phyloP scores from a whole-genome alignment of 768 basidiomycete genomes.

The Myochromella boudieri region DNA sequence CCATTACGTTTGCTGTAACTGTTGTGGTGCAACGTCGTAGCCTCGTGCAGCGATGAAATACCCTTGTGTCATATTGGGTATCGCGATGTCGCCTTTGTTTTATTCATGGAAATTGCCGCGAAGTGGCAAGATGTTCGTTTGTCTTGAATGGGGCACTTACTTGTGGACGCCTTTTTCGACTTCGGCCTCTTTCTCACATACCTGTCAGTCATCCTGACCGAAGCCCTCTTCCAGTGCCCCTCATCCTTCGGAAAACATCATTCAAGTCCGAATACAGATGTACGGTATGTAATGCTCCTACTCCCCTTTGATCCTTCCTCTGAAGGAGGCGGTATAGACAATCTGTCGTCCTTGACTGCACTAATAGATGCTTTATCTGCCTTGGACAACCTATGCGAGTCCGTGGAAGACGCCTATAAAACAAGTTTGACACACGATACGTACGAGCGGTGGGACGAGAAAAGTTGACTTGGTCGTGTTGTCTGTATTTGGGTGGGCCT shows the following conservation, averaged over 20 bases:
- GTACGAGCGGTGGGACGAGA: constrained; percentile 72
- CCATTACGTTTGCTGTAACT: neutral
- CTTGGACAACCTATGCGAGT: constrained; percentile 73
- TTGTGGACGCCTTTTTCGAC: neutral
- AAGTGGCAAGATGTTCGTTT: too few relatives aligned
- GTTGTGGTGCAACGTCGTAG: neutral
- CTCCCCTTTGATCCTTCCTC: neutral
- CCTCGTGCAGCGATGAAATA: neutral
- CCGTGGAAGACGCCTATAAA: constrained; percentile 69
- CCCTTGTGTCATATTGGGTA: neutral
- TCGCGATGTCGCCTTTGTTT: constrained; percentile 5
- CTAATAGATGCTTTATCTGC: constrained; percentile 74
- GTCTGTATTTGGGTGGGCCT: neutral
- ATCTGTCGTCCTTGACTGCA: constrained; percentile 81
- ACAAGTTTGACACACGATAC: constrained; percentile 51
- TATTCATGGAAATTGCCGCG: constrained; percentile 9
- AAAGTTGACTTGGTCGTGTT: constrained; percentile 42
- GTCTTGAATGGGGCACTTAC: neutral
- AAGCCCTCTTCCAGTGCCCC: constrained; percentile 66
- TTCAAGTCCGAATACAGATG: constrained; percentile 99
- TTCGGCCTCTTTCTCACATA: constrained; percentile 1
- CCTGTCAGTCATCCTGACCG: constrained; percentile 1
- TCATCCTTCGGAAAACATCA: constrained; percentile 95
- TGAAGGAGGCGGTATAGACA: constrained; percentile 41
- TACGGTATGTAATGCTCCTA: constrained; percentile 68